Evolutionary conservation across 2,329 filamentous ascomycete genomes (phyloP), one percentile per base, ranked within the genome.

Genomic region (Penicillium sp.): DNA sequence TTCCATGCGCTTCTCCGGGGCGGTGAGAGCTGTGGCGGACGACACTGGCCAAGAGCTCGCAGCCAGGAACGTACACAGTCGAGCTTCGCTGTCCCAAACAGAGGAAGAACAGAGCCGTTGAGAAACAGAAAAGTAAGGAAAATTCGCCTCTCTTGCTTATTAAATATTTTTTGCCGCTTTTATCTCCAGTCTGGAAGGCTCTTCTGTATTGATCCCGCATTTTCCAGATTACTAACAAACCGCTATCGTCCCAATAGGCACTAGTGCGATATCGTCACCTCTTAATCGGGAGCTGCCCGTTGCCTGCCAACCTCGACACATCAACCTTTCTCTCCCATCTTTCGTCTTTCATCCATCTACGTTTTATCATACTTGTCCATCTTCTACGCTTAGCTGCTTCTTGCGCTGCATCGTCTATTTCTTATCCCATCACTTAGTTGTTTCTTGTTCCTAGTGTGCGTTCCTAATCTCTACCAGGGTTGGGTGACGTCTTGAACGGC

Each of bases 1-100:
- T 74, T 73, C 71, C 71, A 73, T 71, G 52, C 55, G 66, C 61
- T 74, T 74, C 71, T 71, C 51, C 56, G 63, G 62, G 59, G 64
- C 61, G 65, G 66, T 65, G 63, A 63, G 62, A 38, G 30, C 40
- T 24, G 14, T 18, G 42, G 21, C 40, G 35, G 6, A 24, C 23
- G 20, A 26, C 55, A 57, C 23, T 56, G 48, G 40, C 45, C 30
- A 30, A 12, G 33, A 48, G 38, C 56, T 58, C 43, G 14, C 40
- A 21, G 40, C 47, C 50, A 55, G 45, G 43, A 45, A 42, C 40
- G 9, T 2, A 35, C 18, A n/a, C 20, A 24, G n/a, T 33, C 20
- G 26, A 24, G 18, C 11, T 20, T 9, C 24, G 12, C 47, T 35
- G n/a, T 35, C 30, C 5, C 26, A 21, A 11, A n/a, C 3, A 48